These are phyloP conservation scores for Phallus indusiatus DNA, from an alignment of 768 basidiomycete genomes.

Conservation along the genomic window DNA sequence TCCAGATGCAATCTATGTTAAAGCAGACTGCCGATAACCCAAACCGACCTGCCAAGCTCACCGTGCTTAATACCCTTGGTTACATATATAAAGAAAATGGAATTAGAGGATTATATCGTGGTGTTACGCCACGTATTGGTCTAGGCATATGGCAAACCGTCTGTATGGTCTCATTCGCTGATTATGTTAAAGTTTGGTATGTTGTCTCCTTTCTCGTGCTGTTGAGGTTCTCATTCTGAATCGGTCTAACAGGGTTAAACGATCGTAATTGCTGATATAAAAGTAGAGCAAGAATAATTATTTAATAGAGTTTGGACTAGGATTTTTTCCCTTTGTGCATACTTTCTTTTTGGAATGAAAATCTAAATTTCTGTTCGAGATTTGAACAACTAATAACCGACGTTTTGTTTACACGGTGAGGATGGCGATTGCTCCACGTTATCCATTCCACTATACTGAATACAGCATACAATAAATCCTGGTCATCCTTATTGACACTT, in stretches of 20 bases:
- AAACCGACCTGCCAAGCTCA: slow-evolving; percentile 85
- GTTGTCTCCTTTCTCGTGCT: slow-evolving; percentile 10
- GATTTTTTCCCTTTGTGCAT: background rate
- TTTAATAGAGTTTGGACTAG: background rate
- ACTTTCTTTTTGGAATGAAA: too few species aligned
- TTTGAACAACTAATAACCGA: too few species aligned
- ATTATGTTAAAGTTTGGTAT: slow-evolving; percentile 86
- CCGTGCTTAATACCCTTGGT: slow-evolving; percentile 81
- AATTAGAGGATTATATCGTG: slow-evolving; percentile 91
- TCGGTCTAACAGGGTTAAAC: slow-evolving; percentile 39
- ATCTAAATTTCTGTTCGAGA: too few species aligned
- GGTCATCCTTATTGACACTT: too few species aligned
- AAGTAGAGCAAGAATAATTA: background rate
- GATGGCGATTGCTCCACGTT: too few species aligned
- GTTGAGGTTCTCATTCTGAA: background rate
- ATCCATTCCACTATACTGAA: too few species aligned
- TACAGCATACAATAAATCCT: too few species aligned
- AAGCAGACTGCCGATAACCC: slow-evolving; percentile 54
- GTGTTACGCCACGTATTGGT: slow-evolving; percentile 93
- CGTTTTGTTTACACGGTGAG: too few species aligned
- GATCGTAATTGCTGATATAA: slow-evolving; percentile 9
- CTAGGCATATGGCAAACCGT: slow-evolving; percentile 96
- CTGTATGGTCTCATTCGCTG: slow-evolving; percentile 98
- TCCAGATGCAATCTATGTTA: slow-evolving; percentile 98
- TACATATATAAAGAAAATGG: slow-evolving; percentile 98